A percentile compares a stretch with the other conserved stretches of the same genome.
These are phyloP conservation scores for Ramularia collo-cygni DNA, from an alignment of 2,329 filamentous ascomycete species.

Conservation along the genomic window DNA sequence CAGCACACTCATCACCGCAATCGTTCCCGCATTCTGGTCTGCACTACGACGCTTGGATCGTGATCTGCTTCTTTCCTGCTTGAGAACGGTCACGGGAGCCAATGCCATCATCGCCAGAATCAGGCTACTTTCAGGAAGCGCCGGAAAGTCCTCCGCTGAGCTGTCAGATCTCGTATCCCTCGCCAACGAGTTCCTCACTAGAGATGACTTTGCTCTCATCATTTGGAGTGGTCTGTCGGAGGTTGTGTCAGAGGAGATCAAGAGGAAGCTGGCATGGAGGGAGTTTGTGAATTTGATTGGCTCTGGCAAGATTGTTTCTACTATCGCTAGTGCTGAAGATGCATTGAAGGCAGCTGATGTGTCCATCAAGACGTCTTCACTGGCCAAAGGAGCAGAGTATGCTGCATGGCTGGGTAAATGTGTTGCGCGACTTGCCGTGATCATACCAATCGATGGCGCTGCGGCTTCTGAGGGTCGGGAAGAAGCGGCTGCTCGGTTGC, in stretches of 20 bases:
- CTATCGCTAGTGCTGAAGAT: constrained; percentile 53
- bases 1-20: constrained; percentile 65
- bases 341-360: constrained; percentile 33
- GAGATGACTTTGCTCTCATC: constrained; percentile 34
- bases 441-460: constrained; percentile 13
- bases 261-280: constrained; percentile 54
- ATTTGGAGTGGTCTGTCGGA: constrained; percentile 42
- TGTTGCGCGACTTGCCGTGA: constrained; percentile 38
- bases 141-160: constrained; percentile 1
- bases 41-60: constrained; percentile 43
- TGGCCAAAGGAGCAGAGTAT: constrained; percentile 59
- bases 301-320: constrained; percentile 53
- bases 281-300: constrained; percentile 54
- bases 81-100: constrained; percentile 68
- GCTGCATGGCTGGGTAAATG: constrained; percentile 65
- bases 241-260: constrained; percentile 35
- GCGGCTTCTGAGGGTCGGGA: neutral
- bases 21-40: constrained; percentile 76
- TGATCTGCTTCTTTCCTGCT: constrained; percentile 52
- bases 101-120: constrained; percentile 70
- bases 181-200: constrained; percentile 38
- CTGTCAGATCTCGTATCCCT: constrained; percentile 38
- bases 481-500: constrained; percentile 35
- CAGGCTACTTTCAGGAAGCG: constrained; percentile 30
- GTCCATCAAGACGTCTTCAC: constrained; percentile 51